These are phyloP conservation scores for Neurospora pannonica DNA, from an alignment of 495 filamentous ascomycete genomes.

Conservation along the genomic window DNA sequence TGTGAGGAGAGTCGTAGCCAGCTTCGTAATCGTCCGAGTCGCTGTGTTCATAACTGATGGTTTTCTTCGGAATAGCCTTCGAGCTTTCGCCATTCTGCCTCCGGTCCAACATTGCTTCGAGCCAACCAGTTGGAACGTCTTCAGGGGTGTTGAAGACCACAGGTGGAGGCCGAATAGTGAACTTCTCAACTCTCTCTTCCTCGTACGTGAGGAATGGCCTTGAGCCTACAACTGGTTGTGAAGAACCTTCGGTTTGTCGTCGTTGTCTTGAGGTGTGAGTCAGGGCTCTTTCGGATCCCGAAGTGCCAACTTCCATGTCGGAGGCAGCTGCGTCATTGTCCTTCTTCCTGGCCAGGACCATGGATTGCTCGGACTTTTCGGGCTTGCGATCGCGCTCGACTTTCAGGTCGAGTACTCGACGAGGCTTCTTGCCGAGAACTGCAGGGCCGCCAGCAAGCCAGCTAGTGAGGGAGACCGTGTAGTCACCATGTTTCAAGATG, in stretches of 20 bases:
- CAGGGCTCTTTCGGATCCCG: not conserved
- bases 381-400: not conserved
- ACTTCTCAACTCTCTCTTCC: not conserved
- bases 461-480: constrained; percentile 3
- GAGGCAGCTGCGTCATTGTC: not conserved
- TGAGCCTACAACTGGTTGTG: not conserved
- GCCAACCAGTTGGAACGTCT: not conserved
- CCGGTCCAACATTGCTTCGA: not conserved
- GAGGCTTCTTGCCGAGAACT: not conserved
- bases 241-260: not conserved
- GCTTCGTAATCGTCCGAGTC: not conserved
- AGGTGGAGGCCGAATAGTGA: not conserved
- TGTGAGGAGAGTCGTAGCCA: not conserved
- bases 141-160: not conserved
- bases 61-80: not conserved
- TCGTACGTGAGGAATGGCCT: not conserved
- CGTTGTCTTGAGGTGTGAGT: not conserved
- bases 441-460: not conserved
- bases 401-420: not conserved
- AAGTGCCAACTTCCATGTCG: not conserved
- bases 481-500: not conserved
- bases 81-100: not conserved
- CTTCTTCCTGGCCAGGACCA: not conserved
- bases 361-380: not conserved
- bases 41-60: not conserved